A percentile compares a stretch with the other conserved stretches of the same genome.
These are phyloP conservation scores for Neurospora discreta DNA, from an alignment of 495 filamentous ascomycete genomes.

Conservation along the genomic window DNA sequence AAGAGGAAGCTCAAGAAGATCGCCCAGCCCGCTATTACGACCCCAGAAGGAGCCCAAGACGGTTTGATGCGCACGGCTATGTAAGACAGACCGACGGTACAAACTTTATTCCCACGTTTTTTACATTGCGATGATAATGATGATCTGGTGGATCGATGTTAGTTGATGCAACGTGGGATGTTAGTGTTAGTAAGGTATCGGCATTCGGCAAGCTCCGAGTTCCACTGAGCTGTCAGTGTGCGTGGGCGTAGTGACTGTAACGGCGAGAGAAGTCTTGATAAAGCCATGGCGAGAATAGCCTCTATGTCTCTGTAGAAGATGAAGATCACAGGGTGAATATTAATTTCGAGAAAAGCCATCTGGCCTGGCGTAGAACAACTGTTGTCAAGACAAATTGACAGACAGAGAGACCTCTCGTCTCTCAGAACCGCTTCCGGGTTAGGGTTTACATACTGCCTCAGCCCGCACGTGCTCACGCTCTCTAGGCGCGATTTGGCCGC, in stretches of 20 bases:
- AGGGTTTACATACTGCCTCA: background rate
- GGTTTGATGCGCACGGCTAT: background rate
- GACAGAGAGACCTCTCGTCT: background rate
- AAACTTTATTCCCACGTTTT: background rate
- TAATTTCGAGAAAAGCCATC: background rate
- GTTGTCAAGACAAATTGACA: background rate
- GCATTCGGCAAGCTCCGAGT: background rate
- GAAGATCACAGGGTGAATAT: background rate
- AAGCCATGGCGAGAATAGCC: background rate
- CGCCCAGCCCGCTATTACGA: background rate
- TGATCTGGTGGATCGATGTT: background rate
- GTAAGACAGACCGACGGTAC: background rate
- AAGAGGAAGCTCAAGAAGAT: background rate
- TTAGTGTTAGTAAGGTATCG: background rate
- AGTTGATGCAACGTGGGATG: background rate
- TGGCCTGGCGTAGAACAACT: background rate
- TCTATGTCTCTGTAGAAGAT: background rate
- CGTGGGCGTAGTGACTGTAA: too few relatives aligned
- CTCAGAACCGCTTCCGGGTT: background rate
- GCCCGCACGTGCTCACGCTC: constrained; percentile 7
- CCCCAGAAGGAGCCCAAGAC: background rate
- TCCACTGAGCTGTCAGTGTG: background rate
- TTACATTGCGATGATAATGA: background rate
- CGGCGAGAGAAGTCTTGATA: background rate
- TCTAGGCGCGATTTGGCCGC: background rate